These are phyloP conservation scores for Crithidia expoeki DNA, from an alignment of 208 protist species.

Conservation along the genomic window DNA sequence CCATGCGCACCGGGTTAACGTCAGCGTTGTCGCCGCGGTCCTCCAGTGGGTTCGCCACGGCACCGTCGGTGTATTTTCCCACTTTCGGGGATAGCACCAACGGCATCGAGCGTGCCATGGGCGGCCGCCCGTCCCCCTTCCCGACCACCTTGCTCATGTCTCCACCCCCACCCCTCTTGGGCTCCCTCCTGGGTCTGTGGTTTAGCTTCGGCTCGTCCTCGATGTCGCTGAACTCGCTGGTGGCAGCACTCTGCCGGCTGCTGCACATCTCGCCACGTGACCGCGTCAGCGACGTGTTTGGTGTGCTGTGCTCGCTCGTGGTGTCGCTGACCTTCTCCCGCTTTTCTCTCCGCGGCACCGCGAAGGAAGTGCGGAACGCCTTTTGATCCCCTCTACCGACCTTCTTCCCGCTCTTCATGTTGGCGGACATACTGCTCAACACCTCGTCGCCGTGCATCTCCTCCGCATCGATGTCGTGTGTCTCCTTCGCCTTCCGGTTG, in stretches of 20 bases:
- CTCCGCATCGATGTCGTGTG: slow-evolving; percentile 31
- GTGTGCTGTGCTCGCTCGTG: slow-evolving; percentile 19
- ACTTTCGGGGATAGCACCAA: background rate
- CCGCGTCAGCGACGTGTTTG: slow-evolving; percentile 22
- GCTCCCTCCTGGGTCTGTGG: background rate
- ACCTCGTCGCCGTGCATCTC: slow-evolving; percentile 22
- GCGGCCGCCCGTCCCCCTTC: background rate
- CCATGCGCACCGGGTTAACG: slow-evolving; percentile 13
- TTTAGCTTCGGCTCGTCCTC: slow-evolving; percentile 21
- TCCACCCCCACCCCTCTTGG: background rate
- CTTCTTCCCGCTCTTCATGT: slow-evolving; percentile 12
- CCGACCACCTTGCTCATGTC: background rate
- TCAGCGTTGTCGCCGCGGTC: background rate
- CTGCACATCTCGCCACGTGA: slow-evolving; percentile 4
- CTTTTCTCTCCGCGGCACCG: slow-evolving; percentile 5
- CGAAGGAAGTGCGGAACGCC: background rate
- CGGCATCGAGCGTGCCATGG: slow-evolving; percentile 20
- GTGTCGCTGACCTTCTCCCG: slow-evolving; percentile 11
- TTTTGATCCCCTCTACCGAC: background rate
- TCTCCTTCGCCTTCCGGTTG: slow-evolving; percentile 26
- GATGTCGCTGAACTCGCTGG: slow-evolving; percentile 33
- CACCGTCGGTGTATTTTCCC: background rate
- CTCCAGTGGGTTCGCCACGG: background rate
- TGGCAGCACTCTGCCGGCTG: slow-evolving; percentile 8
- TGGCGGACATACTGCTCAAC: slow-evolving; percentile 15